Base-by-base conservation (phyloP, 2,329 filamentous ascomycete species). In the Beauveria brongniartii region DNA sequence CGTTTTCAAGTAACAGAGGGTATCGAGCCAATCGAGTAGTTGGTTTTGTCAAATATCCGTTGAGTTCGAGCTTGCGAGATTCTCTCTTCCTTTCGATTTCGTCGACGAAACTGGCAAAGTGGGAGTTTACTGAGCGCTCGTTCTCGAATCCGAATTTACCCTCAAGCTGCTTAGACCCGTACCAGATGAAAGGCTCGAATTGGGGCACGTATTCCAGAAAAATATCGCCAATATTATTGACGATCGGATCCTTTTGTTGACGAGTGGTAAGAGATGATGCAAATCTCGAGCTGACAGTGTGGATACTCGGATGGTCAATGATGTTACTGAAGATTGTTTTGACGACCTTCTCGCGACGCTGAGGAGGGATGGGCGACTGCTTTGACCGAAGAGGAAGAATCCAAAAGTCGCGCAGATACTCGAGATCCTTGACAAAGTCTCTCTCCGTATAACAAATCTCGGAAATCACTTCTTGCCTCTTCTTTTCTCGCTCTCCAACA, bases 121-220 rank as follows among this genome's bases (percentile, higher is more conserved):
- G 84, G 1, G 87, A 83, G 69, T 99, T 99, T 61, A 86, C 83
- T 18, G 89, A 88, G 67, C 94, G 91, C 76, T 99, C 94, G 69
- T 94, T 94, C 75, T 99, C 94, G 71, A 97, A 99, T 71, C 97
- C 94, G 70, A 93, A 97, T 74, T 99, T 97, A 67, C 90, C 94
- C 72, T 96, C 95, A 52, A 99, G 79, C 74, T 99, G 94, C 71
- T 92, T 96, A 46, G 93, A 90, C 69, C 94, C 94, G 70, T 99
- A 99, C 69, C 89, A 86, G 71, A 99, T 97, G 71, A 99, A 99
- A 0, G 94, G 94, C 67, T 92, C 89, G 70, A 99, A 99, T 66
- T 90, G 88, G 10, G 92, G 92, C 14, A 93, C 92, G 70, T 87
- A 96, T 71, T 96, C 90, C 57, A 96, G 74, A 76, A 99, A 97